Evolutionary conservation across 2,329 filamentous ascomycete species (phyloP), one percentile per base, ranked within the genome.

Genomic region (Xylaria polymorpha): DNA sequence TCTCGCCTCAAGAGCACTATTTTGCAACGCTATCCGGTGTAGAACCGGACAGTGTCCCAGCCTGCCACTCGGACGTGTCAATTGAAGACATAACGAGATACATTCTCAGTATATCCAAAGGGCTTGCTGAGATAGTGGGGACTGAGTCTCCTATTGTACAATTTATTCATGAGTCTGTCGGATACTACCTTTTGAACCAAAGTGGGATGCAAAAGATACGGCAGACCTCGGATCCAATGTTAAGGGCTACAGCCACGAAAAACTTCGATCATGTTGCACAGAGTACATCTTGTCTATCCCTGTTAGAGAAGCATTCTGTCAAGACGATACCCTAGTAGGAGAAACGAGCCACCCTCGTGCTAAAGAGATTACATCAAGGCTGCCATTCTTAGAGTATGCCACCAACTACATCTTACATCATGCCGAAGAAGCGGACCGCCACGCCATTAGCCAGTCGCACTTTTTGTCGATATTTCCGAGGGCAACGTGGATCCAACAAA

Each of bases 251-350:
- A 55, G 50, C 18, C 50, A 55, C 50, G 50, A 55, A 35, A 55
- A 55, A 8, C 25, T 55, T 55, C 22, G 29, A 37, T 55, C 50
- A n/a, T 55, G 50, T n/a, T 55, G 50, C 50, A 6, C 29, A 25
- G 29, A 32, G n/a, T 55, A 55, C 8, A 55, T 55, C 10, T 51
- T 15, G 12, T 51, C 48, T 22, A 29, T 29, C 8, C 22, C 20
- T 29, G 48, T 51, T 29, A 25, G 14, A 29, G 48, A 51, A 51
- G 14, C 22, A 51, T 29, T 51, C 25, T 29, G 25, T 29, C 25
- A 29, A 14, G 14, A 51, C n/a, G 22, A 29, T 29, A 12, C 20
- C 20, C 2, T 22, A 3, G 8, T 29, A 9, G 7, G 7, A 5
- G 20, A 50, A 22, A 50, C 15, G 7, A 50, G 8, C 22, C 46